Evolutionary conservation across 1,284 basidiomycete genomes (phyloP), one percentile per base, ranked within the genome.

Genomic region (Xerocomus nothofagi): DNA sequence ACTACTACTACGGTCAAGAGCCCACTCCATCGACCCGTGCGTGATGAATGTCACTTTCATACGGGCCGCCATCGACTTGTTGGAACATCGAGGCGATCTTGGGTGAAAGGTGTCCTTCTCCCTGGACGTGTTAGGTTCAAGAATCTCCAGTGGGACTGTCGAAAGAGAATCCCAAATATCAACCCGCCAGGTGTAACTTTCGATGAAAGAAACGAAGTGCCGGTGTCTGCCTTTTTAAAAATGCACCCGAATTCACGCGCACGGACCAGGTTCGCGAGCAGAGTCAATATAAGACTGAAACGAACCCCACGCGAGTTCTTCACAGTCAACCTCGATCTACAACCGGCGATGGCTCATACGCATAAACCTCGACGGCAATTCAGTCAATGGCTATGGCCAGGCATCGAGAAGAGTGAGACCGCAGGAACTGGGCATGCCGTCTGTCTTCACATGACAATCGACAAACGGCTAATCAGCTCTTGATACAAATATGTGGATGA

Each of bases 341-440:
- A 69, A 61, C 62, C 62, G 67, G 59, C 61, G 62, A 66, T 56
- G 53, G 58, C 20, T 31, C 12, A 42, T n/a, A 4, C 32, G 36
- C 48, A 39, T 41, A 44, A n/a, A 45, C 56, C 40, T 55, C 61
- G 61, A 61, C 58, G 58, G 51, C 43, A 53, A 59, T 59, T 51
- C 60, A 47, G 45, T 31, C 34, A n/a, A 38, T 45, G 53, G 43
- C 39, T 33, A 49, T 27, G 37, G 47, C 49, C 53, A 61, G 24
- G 32, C 26, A 46, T 67, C 58, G 63, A 65, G 69, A 60, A 68
- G 70, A 80, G 70, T 74, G 63, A 81, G n/a, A 21, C 68, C 44
- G 62, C 79, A 73, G 61, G 70, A 73, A 70, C 83, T 86, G 84
- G 84, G 83, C 83, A 84, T 86, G 81, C 77, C 80, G 75, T 79